Percentiles rank a stretch among this genome's conserved stretches.
Evolutionary conservation across 2,329 filamentous ascomycete genomes (phyloP).

Genomic region (Hymenoscyphus albidus): DNA sequence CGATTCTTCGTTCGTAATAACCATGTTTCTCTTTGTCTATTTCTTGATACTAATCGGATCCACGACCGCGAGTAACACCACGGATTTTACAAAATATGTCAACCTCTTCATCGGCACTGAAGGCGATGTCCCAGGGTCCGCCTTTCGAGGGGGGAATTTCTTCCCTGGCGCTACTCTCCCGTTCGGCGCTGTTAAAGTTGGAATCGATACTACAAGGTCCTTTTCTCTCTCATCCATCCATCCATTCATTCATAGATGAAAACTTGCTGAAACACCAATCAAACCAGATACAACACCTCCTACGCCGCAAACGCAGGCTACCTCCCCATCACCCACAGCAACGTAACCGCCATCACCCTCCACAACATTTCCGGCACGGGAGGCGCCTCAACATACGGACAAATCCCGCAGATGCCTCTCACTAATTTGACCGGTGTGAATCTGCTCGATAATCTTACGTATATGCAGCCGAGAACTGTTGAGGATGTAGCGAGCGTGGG

Average conservation of each 20-base stretch:
- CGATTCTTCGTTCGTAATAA: no score
- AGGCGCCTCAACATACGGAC: conserved; percentile 55
- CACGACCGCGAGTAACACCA: no score
- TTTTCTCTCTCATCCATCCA: not conserved
- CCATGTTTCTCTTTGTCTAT: no score
- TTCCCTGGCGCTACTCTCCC: conserved; percentile 3
- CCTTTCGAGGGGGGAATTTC: no score
- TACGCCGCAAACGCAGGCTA: conserved; percentile 30
- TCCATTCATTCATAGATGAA: conserved; percentile 29
- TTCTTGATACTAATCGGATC: no score
- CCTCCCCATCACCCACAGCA: conserved; percentile 36
- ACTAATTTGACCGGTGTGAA: conserved; percentile 34
- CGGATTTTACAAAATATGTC: no score
- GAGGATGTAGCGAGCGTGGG: conserved; percentile 48
- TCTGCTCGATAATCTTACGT: conserved; percentile 43
- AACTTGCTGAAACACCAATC: no score
- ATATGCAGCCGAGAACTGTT: conserved; percentile 35
- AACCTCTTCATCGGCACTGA: no score
- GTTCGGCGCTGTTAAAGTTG: conserved; percentile 18
- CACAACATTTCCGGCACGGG: conserved; percentile 44
- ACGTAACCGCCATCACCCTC: conserved; percentile 45
- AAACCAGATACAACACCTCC: not conserved
- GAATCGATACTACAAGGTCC: conserved; percentile 29
- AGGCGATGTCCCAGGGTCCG: no score
- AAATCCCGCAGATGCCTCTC: conserved; percentile 46